A percentile compares a stretch with the other conserved stretches of the same genome.
Evolutionary conservation across 345 rosid species (phyloP).

Genomic region (Aegle marmelos): DNA sequence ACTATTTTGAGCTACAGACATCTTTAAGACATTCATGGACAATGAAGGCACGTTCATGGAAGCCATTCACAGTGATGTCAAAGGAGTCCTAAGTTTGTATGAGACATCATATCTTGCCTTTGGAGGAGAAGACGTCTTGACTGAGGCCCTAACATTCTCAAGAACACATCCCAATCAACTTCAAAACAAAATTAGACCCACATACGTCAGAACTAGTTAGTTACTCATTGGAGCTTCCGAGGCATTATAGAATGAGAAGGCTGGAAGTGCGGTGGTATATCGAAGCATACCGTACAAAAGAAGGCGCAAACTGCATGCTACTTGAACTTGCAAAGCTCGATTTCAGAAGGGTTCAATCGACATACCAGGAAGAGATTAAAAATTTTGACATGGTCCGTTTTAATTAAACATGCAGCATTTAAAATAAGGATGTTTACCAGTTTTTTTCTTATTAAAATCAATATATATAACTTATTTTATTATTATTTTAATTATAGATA

Average conservation of each 20-base stretch:
- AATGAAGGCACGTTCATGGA: constrained; percentile 16
- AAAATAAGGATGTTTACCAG: no score
- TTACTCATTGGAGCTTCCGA: constrained; percentile 40
- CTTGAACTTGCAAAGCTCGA: constrained; percentile 43
- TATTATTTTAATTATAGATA: no score
- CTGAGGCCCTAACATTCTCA: constrained; percentile 18
- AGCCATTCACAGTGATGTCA: not conserved
- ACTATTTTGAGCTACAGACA: constrained; percentile 19
- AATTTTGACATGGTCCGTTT: constrained; percentile 24
- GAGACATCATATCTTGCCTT: constrained; percentile 36
- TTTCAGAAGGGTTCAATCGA: constrained; percentile 39
- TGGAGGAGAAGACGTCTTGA: constrained; percentile 38
- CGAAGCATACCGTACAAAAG: constrained; percentile 18
- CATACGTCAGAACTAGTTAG: constrained; percentile 15
- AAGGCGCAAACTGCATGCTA: constrained; percentile 1
- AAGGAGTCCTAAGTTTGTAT: constrained; percentile 38
- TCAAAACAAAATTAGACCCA: not conserved
- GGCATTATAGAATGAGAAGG: constrained; percentile 29
- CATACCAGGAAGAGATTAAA: constrained; percentile 32
- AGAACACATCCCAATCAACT: constrained; percentile 13
- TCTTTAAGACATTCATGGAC: constrained; percentile 30
- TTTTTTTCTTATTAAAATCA: no score
- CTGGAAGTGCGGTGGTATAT: constrained; percentile 39
- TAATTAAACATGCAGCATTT: no score
- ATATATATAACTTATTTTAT: no score